Evolutionary conservation across 768 basidiomycete species (phyloP).

Genomic region (Phaeotremella skinneri): DNA sequence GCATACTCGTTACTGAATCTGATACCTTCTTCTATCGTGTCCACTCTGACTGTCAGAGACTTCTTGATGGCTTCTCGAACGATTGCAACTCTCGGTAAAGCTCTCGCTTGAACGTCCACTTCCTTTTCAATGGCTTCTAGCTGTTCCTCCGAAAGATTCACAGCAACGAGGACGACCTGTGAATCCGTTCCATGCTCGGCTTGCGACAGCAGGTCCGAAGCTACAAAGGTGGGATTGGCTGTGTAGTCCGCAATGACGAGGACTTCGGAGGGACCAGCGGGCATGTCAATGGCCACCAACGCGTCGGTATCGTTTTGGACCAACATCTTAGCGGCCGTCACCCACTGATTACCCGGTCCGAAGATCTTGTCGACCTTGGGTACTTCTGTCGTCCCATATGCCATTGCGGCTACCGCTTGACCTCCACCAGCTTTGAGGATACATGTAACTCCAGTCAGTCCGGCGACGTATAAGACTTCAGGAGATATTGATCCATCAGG

Average conservation of each 20-base stretch:
- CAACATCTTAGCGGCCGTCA: slow-evolving; percentile 98
- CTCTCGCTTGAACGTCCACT: slow-evolving; percentile 80
- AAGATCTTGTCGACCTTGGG: slow-evolving; percentile 99
- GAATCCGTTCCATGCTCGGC: slow-evolving; percentile 98
- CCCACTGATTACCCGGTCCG: slow-evolving; percentile 99
- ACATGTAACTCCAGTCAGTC: slow-evolving; percentile 82
- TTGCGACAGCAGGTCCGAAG: slow-evolving; percentile 94
- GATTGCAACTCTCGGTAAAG: slow-evolving; percentile 83
- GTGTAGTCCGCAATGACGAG: slow-evolving; percentile 91
- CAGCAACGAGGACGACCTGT: slow-evolving; percentile 88
- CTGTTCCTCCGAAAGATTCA: slow-evolving; percentile 62
- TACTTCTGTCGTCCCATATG: slow-evolving; percentile 90
- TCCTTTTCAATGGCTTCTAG: slow-evolving; percentile 76
- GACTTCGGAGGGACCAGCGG: slow-evolving; percentile 96
- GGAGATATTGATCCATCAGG: slow-evolving; percentile 89
- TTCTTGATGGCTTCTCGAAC: slow-evolving; percentile 82
- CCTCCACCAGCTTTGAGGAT: slow-evolving; percentile 94
- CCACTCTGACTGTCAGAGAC: slow-evolving; percentile 78
- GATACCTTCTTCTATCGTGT: slow-evolving; percentile 70
- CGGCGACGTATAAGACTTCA: slow-evolving; percentile 95
- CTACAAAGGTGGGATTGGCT: slow-evolving; percentile 82
- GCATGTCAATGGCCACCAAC: slow-evolving; percentile 96
- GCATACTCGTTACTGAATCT: slow-evolving; percentile 95
- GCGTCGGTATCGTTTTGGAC: slow-evolving; percentile 99
- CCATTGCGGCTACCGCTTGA: slow-evolving; percentile 92